A percentile compares a stretch with the other conserved stretches of the same genome.
Evolutionary conservation across 2,329 filamentous ascomycete genomes (phyloP).

Genomic region (Trichoderma polysporum): DNA sequence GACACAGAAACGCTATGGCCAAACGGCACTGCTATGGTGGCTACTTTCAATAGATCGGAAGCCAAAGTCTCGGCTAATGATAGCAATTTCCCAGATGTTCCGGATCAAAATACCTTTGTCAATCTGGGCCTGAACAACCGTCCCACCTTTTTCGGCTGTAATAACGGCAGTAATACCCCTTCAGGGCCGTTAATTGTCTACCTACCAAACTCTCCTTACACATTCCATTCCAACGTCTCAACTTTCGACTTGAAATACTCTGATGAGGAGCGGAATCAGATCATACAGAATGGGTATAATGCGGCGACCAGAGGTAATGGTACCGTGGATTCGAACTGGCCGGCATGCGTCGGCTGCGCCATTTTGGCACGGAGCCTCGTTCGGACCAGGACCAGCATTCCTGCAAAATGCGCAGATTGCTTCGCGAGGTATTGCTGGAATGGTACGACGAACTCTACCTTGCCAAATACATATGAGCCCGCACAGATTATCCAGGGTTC

Average conservation of each 20-base stretch:
- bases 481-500: neutral
- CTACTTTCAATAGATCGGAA: constrained; percentile 63
- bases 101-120: constrained; percentile 74
- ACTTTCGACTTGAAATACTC: constrained; percentile 68
- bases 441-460: constrained; percentile 49
- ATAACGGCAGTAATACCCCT: constrained; percentile 35
- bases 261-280: constrained; percentile 63
- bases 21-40: constrained; percentile 72
- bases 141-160: constrained; percentile 79
- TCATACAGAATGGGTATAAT: constrained; percentile 79
- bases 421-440: constrained; percentile 85
- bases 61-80: constrained; percentile 54
- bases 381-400: constrained; percentile 63
- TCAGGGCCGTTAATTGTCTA: constrained; percentile 71
- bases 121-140: constrained; percentile 71
- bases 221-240: constrained; percentile 67
- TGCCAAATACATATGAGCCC: constrained; percentile 19
- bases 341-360: constrained; percentile 77
- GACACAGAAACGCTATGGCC: constrained; percentile 71
- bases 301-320: constrained; percentile 75
- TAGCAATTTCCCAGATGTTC: constrained; percentile 70
- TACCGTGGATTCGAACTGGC: constrained; percentile 69
- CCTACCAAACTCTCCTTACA: constrained; percentile 77
- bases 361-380: constrained; percentile 69
- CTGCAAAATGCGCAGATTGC: constrained; percentile 68